phyloP scores from a whole-genome alignment of 1,139 yeast species.

The Geotrichum macrosporum region DNA sequence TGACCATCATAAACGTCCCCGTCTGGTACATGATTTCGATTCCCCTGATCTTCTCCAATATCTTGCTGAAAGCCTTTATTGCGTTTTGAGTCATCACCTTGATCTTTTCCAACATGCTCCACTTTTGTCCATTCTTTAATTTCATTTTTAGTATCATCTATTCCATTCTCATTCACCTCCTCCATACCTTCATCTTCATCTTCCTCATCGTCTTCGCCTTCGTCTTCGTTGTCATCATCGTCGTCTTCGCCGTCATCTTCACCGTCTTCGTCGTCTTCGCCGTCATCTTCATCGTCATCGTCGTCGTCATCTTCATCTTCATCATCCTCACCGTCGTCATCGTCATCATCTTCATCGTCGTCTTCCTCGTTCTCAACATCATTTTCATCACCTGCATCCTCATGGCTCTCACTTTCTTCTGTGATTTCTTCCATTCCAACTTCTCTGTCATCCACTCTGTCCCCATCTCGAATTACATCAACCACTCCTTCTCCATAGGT shows the following conservation, averaged over 20 bases:
- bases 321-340: slow-evolving; percentile 7
- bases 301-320: neutral
- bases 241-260: neutral
- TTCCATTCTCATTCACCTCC: neutral
- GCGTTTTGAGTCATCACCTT: too few species aligned
- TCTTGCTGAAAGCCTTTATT: too few species aligned
- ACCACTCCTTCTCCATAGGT: slow-evolving; percentile 8
- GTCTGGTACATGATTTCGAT: neutral
- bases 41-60: too few species aligned
- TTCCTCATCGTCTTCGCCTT: neutral
- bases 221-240: neutral
- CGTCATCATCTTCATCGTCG: neutral
- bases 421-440: slow-evolving; percentile 1
- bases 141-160: neutral
- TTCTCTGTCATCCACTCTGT: slow-evolving; percentile 5
- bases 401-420: slow-evolving; percentile 3
- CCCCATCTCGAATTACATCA: slow-evolving; percentile 9
- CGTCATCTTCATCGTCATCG: neutral
- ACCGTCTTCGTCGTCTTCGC: slow-evolving; percentile 2
- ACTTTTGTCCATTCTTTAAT: too few species aligned
- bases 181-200: neutral
- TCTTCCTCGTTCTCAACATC: slow-evolving; percentile 6
- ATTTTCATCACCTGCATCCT: slow-evolving; percentile 1
- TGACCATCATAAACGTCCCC: neutral
- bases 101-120: too few species aligned